Percentiles rank a stretch among this genome's conserved stretches.
Evolutionary conservation across 176 grass and related monocot genomes (phyloP).

Genomic region (Neostapfia colusana): DNA sequence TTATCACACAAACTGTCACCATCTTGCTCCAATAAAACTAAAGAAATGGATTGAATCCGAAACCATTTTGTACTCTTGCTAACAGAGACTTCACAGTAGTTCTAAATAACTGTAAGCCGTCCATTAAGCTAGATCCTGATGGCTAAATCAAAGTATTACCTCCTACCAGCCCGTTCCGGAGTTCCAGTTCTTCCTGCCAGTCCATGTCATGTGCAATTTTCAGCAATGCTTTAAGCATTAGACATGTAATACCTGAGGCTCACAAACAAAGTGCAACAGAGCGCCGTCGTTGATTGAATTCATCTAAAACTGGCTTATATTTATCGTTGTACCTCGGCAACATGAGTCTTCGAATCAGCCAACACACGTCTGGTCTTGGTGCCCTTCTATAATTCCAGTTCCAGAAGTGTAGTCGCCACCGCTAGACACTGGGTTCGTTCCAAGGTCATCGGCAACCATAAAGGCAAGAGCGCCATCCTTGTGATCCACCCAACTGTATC

Average conservation of each 20-base stretch:
- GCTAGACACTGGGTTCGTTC: slow-evolving; percentile 9
- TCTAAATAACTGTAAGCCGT: too few relatives aligned
- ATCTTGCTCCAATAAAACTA: neutral
- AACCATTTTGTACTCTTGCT: neutral
- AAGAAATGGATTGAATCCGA: neutral
- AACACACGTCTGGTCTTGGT: slow-evolving; percentile 24
- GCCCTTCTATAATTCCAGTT: slow-evolving; percentile 28
- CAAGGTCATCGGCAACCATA: slow-evolving; percentile 65
- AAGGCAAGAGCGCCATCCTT: slow-evolving; percentile 61
- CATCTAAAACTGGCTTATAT: neutral
- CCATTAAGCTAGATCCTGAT: too few relatives aligned
- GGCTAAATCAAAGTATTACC: too few relatives aligned
- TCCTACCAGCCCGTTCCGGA: neutral
- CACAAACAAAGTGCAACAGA: slow-evolving; percentile 1
- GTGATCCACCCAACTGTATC: slow-evolving; percentile 80
- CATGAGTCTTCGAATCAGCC: slow-evolving; percentile 29
- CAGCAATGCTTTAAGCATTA: neutral
- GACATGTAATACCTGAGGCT: neutral
- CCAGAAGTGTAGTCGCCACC: neutral
- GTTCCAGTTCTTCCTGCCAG: neutral
- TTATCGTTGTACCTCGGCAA: slow-evolving; percentile 22
- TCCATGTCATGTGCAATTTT: neutral
- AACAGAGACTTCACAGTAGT: too few relatives aligned
- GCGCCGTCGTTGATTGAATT: neutral
- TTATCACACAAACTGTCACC: neutral